Evolutionary conservation across 495 filamentous ascomycete species (phyloP), one percentile per base, ranked within the genome.

Genomic region (Pyrenopolyporus hunteri): DNA sequence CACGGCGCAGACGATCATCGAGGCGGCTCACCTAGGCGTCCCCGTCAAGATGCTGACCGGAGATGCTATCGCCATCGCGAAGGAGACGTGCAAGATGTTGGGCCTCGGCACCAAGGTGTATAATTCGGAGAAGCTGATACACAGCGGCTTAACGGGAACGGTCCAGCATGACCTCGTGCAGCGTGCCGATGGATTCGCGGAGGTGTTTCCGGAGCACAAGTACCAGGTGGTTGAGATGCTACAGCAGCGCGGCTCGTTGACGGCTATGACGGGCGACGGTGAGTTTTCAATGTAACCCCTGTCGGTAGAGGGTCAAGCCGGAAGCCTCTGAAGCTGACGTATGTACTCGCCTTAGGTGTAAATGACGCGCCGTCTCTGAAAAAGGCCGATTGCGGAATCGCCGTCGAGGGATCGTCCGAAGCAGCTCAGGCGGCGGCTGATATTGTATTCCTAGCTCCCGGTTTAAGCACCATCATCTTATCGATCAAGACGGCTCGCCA

Each of bases 121-220:
- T 77, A 93, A 97, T 64, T 89, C 92, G 64, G 92, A 95, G 73
- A 85, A 85, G 63, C 84, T 95, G 40, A 89, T 89, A 74, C 78
- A 83, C 52, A 87, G 88, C 70, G 92, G 91, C 64, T 89, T 95
- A 87, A 86, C 91, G 67, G 91, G 91, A 67, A 93, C 91, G 61
- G 87, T 93, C 68, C 85, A 95, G 48, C 92, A 93, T 74, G 91
- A 96, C 75, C 92, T 95, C 72, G 92, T 95, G 59, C 90, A 96
- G 79, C 89, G 85, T 71, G 92, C 92, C 31, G 92, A 97, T 81
- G 92, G 92, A 67, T 96, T 96, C 76, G 89, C 89, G 59, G 93
- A 97, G 76, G 93, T 97, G 14, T 97, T 96, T 79, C 93, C 93
- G 35, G 91, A 97, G 76, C 93, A 97, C 79, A 97, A 97, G 81